These are phyloP conservation scores for Caryopteris hybrid DNA, from an alignment of 305 asterid genomes.

Conservation along the genomic window DNA sequence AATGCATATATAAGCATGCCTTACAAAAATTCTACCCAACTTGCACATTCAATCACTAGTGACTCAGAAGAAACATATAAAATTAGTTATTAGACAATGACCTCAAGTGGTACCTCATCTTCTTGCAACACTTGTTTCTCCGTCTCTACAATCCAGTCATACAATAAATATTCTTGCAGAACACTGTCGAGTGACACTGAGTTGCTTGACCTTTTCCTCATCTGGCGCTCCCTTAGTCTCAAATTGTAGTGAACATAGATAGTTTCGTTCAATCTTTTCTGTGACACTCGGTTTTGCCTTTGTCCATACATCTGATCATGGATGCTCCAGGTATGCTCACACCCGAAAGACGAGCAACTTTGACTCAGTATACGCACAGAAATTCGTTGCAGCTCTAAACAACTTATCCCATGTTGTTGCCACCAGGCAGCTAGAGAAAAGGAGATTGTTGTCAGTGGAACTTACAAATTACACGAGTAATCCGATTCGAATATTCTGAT, in stretches of 20 bases:
- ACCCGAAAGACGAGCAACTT: slow-evolving; percentile 82
- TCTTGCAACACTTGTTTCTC: slow-evolving; percentile 65
- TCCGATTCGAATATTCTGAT: slow-evolving; percentile 18
- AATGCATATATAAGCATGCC: neutral
- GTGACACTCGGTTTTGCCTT: slow-evolving; percentile 63
- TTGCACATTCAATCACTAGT: neutral
- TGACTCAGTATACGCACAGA: slow-evolving; percentile 93
- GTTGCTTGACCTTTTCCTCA: slow-evolving; percentile 58
- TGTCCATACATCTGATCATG: slow-evolving; percentile 67
- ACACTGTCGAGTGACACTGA: slow-evolving; percentile 49
- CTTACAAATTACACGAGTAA: slow-evolving; percentile 13
- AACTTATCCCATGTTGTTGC: slow-evolving; percentile 93
- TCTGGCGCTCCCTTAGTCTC: slow-evolving; percentile 86
- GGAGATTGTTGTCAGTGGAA: slow-evolving; percentile 26
- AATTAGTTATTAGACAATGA: neutral
- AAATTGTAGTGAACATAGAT: slow-evolving; percentile 79
- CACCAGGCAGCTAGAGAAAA: slow-evolving; percentile 85
- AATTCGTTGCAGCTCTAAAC: slow-evolving; percentile 84
- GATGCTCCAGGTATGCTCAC: slow-evolving; percentile 90
- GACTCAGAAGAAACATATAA: slow-evolving; percentile 7
- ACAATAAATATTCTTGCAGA: slow-evolving; percentile 65
- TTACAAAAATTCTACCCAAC: neutral
- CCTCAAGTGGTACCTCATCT: slow-evolving; percentile 65
- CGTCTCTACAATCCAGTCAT: slow-evolving; percentile 76
- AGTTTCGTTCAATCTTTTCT: slow-evolving; percentile 64